Conservation (phyloP, 129 eudicot species). For the Deinandra increscens region DNA sequence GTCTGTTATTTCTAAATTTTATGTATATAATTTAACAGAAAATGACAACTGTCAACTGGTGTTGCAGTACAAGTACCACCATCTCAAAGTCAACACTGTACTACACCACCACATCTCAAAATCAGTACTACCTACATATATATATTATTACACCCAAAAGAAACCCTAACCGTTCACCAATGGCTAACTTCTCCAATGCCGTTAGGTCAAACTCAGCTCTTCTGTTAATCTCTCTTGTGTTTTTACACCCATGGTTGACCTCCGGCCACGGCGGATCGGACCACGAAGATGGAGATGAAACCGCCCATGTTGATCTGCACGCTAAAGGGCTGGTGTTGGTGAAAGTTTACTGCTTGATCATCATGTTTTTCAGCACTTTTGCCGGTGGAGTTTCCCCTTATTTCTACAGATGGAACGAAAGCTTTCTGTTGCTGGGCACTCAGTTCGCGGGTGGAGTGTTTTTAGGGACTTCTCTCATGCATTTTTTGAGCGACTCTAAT, state of each 20-base stretch:
- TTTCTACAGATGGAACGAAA: slow-evolving; percentile 65
- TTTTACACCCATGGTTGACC: slow-evolving; percentile 39
- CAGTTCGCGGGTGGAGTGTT: slow-evolving; percentile 90
- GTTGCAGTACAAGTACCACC: slow-evolving; percentile 63
- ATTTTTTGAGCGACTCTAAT: slow-evolving; percentile 69
- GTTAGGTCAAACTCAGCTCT: slow-evolving; percentile 49
- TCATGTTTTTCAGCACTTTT: slow-evolving; percentile 65
- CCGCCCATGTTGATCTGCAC: slow-evolving; percentile 25
- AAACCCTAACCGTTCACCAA: slow-evolving; percentile 6
- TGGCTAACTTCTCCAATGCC: slow-evolving; percentile 47
- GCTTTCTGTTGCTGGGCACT: slow-evolving; percentile 64
- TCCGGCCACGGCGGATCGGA: slow-evolving; percentile 48
- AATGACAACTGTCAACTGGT: slow-evolving; percentile 30
- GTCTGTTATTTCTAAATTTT: neutral
- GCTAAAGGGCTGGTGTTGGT: slow-evolving; percentile 58
- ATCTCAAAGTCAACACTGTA: slow-evolving; percentile 59
- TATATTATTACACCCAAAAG: slow-evolving; percentile 1
- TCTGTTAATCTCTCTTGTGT: slow-evolving; percentile 33
- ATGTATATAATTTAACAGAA: slow-evolving; percentile 9
- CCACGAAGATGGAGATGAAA: slow-evolving; percentile 22
- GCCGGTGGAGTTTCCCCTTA: slow-evolving; percentile 77
- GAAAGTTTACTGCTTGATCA: slow-evolving; percentile 77
- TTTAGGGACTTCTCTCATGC: slow-evolving; percentile 78
- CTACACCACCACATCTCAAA: slow-evolving; percentile 36
- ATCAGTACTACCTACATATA: slow-evolving; percentile 8